Conservation (phyloP, 2,329 filamentous ascomycete genomes). For the Pseudogymnoascus sp. region DNA sequence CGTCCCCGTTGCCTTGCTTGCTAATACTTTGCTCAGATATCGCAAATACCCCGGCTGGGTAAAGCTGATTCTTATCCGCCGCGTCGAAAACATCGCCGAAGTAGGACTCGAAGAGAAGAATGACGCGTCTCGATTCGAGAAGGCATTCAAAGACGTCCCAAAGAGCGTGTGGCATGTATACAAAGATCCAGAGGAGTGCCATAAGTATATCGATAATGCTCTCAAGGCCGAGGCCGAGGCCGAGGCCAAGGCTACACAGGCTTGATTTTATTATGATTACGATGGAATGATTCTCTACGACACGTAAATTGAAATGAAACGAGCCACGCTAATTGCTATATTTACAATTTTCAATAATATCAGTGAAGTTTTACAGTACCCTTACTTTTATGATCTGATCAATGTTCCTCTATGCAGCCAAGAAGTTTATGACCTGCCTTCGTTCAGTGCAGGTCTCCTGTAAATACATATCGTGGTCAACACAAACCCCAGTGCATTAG, state of each 20-base stretch:
- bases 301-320: background rate
- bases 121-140: slow-evolving; percentile 68
- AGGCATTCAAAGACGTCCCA: slow-evolving; percentile 73
- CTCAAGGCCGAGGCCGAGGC: background rate
- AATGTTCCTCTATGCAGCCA: background rate
- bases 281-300: slow-evolving; percentile 6
- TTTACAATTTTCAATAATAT: background rate
- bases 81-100: slow-evolving; percentile 67
- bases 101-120: slow-evolving; percentile 68
- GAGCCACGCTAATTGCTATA: background rate
- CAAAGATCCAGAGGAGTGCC: slow-evolving; percentile 64
- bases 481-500: background rate
- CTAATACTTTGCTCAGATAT: slow-evolving; percentile 39
- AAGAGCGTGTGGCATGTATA: slow-evolving; percentile 73
- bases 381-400: background rate
- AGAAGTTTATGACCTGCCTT: background rate
- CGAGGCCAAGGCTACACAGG: background rate
- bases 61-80: slow-evolving; percentile 76
- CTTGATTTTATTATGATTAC: slow-evolving; percentile 6
- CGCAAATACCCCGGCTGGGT: slow-evolving; percentile 69
- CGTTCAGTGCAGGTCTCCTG: background rate
- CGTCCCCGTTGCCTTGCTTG: background rate
- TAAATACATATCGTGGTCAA: background rate
- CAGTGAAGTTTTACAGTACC: background rate
- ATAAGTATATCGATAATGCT: slow-evolving; percentile 33